A percentile compares a stretch with the other conserved stretches of the same genome.
These are phyloP conservation scores for Solanum pimpinellifolium DNA, from an alignment of 257 asterid genomes.

Conservation along the genomic window DNA sequence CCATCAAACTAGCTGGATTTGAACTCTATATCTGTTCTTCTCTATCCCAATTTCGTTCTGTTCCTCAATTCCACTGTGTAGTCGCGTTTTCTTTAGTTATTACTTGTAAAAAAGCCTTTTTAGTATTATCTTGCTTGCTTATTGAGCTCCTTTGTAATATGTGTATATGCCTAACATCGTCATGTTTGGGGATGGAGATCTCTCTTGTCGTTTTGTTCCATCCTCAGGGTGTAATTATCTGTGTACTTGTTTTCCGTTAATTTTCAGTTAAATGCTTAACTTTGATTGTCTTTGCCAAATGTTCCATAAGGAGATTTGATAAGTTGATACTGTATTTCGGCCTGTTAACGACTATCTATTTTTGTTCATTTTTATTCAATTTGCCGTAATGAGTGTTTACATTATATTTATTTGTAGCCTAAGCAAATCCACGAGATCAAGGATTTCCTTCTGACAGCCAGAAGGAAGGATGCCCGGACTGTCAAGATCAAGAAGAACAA, in stretches of 20 bases:
- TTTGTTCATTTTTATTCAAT: neutral
- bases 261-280: neutral
- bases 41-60: neutral
- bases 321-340: neutral
- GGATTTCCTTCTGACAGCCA: slow-evolving; percentile 28
- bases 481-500: slow-evolving; percentile 27
- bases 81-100: neutral
- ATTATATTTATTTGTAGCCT: neutral
- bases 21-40: neutral
- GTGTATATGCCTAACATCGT: neutral
- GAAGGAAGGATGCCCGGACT: slow-evolving; percentile 20
- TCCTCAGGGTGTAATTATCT: neutral
- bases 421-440: slow-evolving; percentile 24
- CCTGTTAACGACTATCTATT: neutral
- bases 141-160: neutral
- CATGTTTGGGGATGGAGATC: neutral
- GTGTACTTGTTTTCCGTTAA: neutral
- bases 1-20: neutral
- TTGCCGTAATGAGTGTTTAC: neutral
- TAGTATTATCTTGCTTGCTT: neutral
- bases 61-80: neutral
- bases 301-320: neutral
- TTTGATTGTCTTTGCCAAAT: neutral
- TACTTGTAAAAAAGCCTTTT: neutral
- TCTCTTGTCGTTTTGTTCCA: neutral